Evolutionary conservation across 169 alveolate genomes (phyloP).

Genomic region (Theileria annulata): DNA sequence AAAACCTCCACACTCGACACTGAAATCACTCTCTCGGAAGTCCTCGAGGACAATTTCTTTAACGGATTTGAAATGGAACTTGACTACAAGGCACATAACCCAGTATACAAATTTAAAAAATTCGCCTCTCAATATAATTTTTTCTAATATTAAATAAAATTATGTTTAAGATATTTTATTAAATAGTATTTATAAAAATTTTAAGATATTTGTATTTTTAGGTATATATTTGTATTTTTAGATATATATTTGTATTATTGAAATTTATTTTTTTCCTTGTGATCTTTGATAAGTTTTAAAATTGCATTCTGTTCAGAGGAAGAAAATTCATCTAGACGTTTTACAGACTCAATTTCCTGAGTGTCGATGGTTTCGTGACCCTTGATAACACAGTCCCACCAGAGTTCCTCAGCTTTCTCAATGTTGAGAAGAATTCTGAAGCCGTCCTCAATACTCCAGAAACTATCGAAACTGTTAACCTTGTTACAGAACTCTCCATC

Average conservation of each 20-base stretch:
- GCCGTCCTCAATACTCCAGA: slow-evolving; percentile 78
- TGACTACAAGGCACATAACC: slow-evolving; percentile 9
- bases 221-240: too few species aligned
- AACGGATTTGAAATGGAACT: slow-evolving; percentile 1
- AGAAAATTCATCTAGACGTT: slow-evolving; percentile 72
- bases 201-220: too few species aligned
- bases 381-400: slow-evolving; percentile 79
- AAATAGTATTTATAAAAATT: too few species aligned
- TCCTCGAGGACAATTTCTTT: neutral
- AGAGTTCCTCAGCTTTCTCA: slow-evolving; percentile 73
- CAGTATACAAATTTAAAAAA: slow-evolving; percentile 10
- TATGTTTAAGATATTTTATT: too few species aligned
- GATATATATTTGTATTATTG: slow-evolving; percentile 15
- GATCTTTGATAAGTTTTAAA: slow-evolving; percentile 69
- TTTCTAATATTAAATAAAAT: neutral
- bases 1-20: neutral
- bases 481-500: slow-evolving; percentile 26
- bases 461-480: slow-evolving; percentile 66
- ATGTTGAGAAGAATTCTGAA: slow-evolving; percentile 60
- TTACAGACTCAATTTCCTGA: slow-evolving; percentile 75
- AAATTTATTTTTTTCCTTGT: slow-evolving; percentile 31
- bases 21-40: neutral
- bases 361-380: slow-evolving; percentile 79
- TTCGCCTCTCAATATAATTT: slow-evolving; percentile 2
- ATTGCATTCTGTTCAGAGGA: slow-evolving; percentile 72